Base-by-base conservation (phyloP, 495 filamentous ascomycete species). In the Aspergillus diversus region DNA sequence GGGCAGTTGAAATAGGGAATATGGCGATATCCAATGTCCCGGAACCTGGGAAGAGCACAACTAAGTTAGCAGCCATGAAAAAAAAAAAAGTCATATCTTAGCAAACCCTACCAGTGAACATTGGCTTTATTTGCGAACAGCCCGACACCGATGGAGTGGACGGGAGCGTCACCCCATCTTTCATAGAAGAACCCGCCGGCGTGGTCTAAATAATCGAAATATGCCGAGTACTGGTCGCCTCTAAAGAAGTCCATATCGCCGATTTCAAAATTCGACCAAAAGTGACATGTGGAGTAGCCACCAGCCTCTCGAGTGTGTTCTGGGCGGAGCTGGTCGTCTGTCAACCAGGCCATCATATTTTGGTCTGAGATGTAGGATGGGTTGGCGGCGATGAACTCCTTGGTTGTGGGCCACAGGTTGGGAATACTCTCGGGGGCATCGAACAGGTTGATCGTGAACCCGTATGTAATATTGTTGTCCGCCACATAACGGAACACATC, bases 231-330 rank as follows among this genome's bases (percentile, higher is more conserved):
- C 55, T 85, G 83, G 73, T 93, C 86, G 67, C 92, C 90, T 11
- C 96, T 83, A 92, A 93, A 99, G 80, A 99, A 97, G 63, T 84
- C 86, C 86, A 99, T 87, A 72, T 97, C 93, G 37, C 87, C 96
- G 67, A 99, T 96, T 78, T 99, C 96, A 70, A 99, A 99, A 78
- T 99, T 99, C 61, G 87, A 92, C 96, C 96, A 99, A 82, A 99
- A 99, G 77, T 99, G 96, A 75, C 96, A 99, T n/a, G 96, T 99
- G 11, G 91, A 95, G 81, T 97, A 99, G 42, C 95, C 95, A 61
- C 95, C 87, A 34, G 92, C 93, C 53, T 87, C 85, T 17, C 78
- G 63, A 67, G 89, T 91, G 75, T 97, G 91, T 16, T 92, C 84
- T 7, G 96, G 95, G 52, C 96, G 84, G 55, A 86, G 83, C 48